Evolutionary conservation across 176 grass and related monocot genomes (phyloP).

Genomic region (Elaeis guineensis): DNA sequence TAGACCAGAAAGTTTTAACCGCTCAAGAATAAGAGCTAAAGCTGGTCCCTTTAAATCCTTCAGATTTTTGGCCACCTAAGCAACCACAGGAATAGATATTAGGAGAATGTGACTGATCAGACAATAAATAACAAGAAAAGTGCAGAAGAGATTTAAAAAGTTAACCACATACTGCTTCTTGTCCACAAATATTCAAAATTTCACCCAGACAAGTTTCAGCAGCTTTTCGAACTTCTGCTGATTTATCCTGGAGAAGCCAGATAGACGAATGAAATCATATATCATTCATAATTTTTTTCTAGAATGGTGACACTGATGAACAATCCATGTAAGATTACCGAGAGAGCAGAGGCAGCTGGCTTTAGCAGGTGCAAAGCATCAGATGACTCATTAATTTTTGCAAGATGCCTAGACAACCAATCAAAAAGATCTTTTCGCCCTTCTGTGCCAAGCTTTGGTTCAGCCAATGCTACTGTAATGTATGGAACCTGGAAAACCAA

Average conservation of each 20-base stretch:
- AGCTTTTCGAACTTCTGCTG: constrained; percentile 93
- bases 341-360: constrained; percentile 76
- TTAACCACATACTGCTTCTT: constrained; percentile 61
- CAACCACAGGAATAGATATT: too few species aligned
- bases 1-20: constrained; percentile 60
- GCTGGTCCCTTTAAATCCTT: constrained; percentile 88
- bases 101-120: neutral
- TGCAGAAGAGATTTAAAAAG: neutral
- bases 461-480: constrained; percentile 57
- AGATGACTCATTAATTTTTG: constrained; percentile 63
- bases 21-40: constrained; percentile 71
- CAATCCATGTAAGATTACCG: constrained; percentile 25
- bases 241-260: constrained; percentile 78
- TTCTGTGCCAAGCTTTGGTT: constrained; percentile 85
- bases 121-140: neutral
- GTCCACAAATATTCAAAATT: constrained; percentile 76
- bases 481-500: constrained; percentile 60
- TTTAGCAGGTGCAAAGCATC: constrained; percentile 87
- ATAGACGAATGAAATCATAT: constrained; percentile 9
- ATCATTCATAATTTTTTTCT: neutral
- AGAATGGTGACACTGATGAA: neutral
- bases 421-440: constrained; percentile 99
- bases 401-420: constrained; percentile 91
- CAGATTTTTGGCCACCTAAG: constrained; percentile 66
- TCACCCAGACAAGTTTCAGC: constrained; percentile 86